Conservation (phyloP, 2,329 filamentous ascomycete species). For the Fusarium nisikadoi region DNA sequence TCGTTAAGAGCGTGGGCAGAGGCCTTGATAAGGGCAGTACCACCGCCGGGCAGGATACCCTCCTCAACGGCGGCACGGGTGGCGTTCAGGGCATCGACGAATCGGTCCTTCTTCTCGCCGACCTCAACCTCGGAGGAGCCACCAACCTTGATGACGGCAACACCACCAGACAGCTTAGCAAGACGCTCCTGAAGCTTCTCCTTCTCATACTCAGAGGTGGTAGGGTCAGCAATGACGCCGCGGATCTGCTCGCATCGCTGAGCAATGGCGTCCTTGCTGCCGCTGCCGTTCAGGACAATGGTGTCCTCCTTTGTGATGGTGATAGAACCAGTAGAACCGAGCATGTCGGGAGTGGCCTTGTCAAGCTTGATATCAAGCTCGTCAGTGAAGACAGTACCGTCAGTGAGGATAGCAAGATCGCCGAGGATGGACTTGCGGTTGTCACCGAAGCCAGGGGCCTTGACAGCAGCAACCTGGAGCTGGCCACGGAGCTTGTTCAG, state of each 20-base stretch:
- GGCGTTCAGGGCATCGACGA: conserved; percentile 97
- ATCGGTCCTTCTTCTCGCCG: conserved; percentile 99
- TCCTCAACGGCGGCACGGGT: conserved; percentile 98
- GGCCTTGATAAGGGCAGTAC: conserved; percentile 97
- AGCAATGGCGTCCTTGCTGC: conserved; percentile 90
- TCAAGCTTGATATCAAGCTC: conserved; percentile 99
- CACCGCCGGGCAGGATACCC: conserved; percentile 98
- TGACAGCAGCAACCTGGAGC: conserved; percentile 97
- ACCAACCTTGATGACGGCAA: conserved; percentile 99
- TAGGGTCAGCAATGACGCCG: conserved; percentile 92
- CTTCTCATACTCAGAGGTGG: conserved; percentile 99
- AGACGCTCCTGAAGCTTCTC: conserved; percentile 99
- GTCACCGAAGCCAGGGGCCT: conserved; percentile 99
- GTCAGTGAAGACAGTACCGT: conserved; percentile 96
- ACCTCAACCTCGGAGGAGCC: conserved; percentile 98
- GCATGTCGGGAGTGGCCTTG: conserved; percentile 95
- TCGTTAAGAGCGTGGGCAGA: conserved; percentile 85
- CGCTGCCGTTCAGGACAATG: conserved; percentile 96
- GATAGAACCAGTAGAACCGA: conserved; percentile 96
- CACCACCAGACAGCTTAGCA: conserved; percentile 98
- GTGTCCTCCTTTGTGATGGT: conserved; percentile 99
- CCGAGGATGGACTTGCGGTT: conserved; percentile 99
- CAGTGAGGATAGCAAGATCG: conserved; percentile 94
- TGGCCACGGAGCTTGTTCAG: conserved; percentile 99
- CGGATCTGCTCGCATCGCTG: conserved; percentile 99